Base-by-base conservation (phyloP, 2,329 filamentous ascomycete genomes). In the Coniochaeta hoffmannii region DNA sequence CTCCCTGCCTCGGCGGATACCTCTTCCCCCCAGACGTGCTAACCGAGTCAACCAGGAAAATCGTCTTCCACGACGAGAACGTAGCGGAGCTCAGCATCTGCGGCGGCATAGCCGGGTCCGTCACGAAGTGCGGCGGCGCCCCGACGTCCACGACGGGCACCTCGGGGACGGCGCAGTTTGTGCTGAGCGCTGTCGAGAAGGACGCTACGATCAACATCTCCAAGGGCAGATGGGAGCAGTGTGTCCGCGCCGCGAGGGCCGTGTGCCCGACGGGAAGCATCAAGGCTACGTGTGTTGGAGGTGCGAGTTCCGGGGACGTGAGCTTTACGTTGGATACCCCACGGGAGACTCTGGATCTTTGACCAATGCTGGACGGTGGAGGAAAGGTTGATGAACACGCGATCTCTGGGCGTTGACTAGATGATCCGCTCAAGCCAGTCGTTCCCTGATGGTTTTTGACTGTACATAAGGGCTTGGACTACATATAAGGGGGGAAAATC, bases 51-150 rank as follows among this genome's bases (percentile, higher is more conserved):
- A 12, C 2, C 10, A 75, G 71, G 7, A 67, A 72, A 57, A 74
- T 77, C 58, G 69, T 73, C 59, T 73, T 73, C 61, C 77, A 81
- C 63, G 78, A 81, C 64, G 71, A 81, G 22, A 80, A 87, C 60
- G 85, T 89, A 46, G 75, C 72, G 9, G 75, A 79, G 60, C 82
- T 83, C 30, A 84, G 85, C 0, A 70, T 91, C 66, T 81, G 78
- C 66, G 73, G 75, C 53, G 73, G 85, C 56, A 79, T 80, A 57
- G 71, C 76, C 0, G 75, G 75, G 15, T 61, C 68, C 12, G 74
- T 75, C 53, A 65, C 70, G 52, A 71, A 75, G 61, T 81, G 79
- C 63, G 68, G 68, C 9, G 76, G 76, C 19, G 59, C 65, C 11
- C 76, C 75, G 1, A 56, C 67, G n/a, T 68, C 65, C 15, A 81